phyloP scores from a whole-genome alignment of 768 basidiomycete species.

The Phanerodontia chrysosporium region DNA sequence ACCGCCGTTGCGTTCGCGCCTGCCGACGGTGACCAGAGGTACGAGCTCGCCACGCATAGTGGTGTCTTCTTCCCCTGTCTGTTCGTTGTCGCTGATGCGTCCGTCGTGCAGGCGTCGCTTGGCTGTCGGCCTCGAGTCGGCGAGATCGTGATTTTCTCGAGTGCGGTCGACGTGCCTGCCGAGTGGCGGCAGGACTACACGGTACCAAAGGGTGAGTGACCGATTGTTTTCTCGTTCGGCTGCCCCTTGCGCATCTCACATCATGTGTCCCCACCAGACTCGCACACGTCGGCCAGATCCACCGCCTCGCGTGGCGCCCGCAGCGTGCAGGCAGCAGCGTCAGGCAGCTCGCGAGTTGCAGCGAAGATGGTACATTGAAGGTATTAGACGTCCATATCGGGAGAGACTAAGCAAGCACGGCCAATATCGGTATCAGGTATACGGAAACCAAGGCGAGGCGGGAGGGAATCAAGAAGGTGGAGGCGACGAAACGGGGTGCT shows the following conservation, averaged over 20 bases:
- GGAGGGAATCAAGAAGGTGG: background rate
- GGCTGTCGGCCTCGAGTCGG: conserved; percentile 84
- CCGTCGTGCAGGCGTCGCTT: conserved; percentile 47
- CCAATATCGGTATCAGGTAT: conserved; percentile 5
- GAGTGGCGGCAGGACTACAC: conserved; percentile 46
- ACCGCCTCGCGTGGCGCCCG: conserved; percentile 79
- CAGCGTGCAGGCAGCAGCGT: conserved; percentile 18
- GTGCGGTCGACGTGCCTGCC: conserved; percentile 23
- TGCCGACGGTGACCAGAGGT: conserved; percentile 38
- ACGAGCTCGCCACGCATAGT: conserved; percentile 13
- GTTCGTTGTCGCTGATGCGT: background rate
- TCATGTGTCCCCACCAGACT: conserved; percentile 35
- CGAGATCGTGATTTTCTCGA: conserved; percentile 58
- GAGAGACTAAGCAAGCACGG: conserved; percentile 42
- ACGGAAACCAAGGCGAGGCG: background rate
- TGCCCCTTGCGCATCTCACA: background rate
- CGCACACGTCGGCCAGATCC: conserved; percentile 75
- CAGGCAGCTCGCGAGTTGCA: conserved; percentile 75
- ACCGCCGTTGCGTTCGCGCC: conserved; percentile 75
- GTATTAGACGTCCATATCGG: conserved; percentile 58
- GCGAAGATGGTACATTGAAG: conserved; percentile 90
- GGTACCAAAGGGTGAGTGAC: conserved; percentile 53
- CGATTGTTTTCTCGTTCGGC: background rate
- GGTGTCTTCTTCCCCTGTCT: too few species aligned
- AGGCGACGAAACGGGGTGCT: conserved; percentile 23